Evolutionary conservation across 2,329 filamentous ascomycete genomes (phyloP), one percentile per base, ranked within the genome.

Genomic region (Fusarium tricinctum): DNA sequence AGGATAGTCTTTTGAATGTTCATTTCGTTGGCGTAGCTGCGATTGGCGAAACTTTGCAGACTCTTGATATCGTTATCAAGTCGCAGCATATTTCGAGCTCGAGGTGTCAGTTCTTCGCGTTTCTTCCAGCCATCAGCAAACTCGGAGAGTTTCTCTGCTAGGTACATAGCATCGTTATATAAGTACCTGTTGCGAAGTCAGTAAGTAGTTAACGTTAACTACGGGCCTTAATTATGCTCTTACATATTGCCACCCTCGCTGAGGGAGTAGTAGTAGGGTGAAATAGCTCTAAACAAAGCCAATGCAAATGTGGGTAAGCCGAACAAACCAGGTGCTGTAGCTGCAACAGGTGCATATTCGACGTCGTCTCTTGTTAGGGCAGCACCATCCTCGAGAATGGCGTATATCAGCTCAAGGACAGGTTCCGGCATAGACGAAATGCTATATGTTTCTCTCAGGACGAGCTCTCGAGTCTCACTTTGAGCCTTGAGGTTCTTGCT

Each of bases 361-460:
- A 74, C 79, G 82, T 83, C 80, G 77, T 68, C 86, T 78, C 40
- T 83, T 75, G 88, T 87, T 46, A 95, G 80, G 1, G 82, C 83
- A 12, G 87, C 86, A 2, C 84, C 89, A 68, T 92, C 89, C 62
- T 90, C 86, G 64, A 87, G 77, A 28, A 90, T 84, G 14, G 82
- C 75, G 22, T 83, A 81, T 52, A 95, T 88, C 28, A 92, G 84
- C 19, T 87, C 84, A 20, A 94, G 83, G 14, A 98, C 89, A 6
- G 90, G 88, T 63, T 93, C 90, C 1, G 96, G 95, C 77, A 97
- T 91, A 4, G 92, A 91, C 0, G 95, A 97, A 51, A 97, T 92
- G 60, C 90, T 92, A 78, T 97, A 99, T 2, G 87, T 92, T 79
- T 99, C 96, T 64, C 86, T 91, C 44, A 98, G 81, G 0, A 92